A percentile compares a stretch with the other conserved stretches of the same genome.
Conservation (phyloP, 768 basidiomycete genomes). For the Kwoniella botswanensis region DNA sequence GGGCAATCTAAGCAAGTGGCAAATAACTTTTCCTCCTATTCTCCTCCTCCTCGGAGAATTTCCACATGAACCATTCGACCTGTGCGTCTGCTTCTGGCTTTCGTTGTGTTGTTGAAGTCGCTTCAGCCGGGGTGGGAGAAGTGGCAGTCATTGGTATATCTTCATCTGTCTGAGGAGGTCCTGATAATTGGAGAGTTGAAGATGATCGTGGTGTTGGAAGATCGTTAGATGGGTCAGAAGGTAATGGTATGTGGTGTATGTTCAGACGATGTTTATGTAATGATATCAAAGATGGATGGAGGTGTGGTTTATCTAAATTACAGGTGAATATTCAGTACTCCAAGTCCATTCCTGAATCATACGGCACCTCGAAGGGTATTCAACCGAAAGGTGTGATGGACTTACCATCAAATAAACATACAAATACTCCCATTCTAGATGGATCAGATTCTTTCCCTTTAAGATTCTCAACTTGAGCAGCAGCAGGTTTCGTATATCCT, state of each 20-base stretch:
- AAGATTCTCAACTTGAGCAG: background rate
- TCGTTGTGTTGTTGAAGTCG: too few species aligned
- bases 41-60: constrained; percentile 42
- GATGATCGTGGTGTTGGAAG: constrained; percentile 17
- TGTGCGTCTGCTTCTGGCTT: background rate
- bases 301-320: constrained; percentile 35
- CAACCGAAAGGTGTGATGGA: too few species aligned
- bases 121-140: background rate
- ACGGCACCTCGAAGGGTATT: too few species aligned
- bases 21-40: constrained; percentile 41
- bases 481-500: constrained; percentile 25
- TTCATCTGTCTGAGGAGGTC: background rate
- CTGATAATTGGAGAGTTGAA: too few species aligned
- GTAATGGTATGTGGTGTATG: constrained; percentile 37
- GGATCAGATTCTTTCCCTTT: constrained; percentile 42
- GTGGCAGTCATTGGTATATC: constrained; percentile 1
- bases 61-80: constrained; percentile 47
- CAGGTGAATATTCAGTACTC: too few species aligned
- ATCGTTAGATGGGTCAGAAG: constrained; percentile 31
- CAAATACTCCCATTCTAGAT: constrained; percentile 44
- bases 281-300: constrained; percentile 40
- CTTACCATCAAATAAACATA: constrained; percentile 47
- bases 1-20: constrained; percentile 36
- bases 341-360: too few species aligned
- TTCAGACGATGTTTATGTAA: constrained; percentile 42